phyloP scores from a whole-genome alignment of 768 basidiomycete genomes.

The Calvatia gigantea region DNA sequence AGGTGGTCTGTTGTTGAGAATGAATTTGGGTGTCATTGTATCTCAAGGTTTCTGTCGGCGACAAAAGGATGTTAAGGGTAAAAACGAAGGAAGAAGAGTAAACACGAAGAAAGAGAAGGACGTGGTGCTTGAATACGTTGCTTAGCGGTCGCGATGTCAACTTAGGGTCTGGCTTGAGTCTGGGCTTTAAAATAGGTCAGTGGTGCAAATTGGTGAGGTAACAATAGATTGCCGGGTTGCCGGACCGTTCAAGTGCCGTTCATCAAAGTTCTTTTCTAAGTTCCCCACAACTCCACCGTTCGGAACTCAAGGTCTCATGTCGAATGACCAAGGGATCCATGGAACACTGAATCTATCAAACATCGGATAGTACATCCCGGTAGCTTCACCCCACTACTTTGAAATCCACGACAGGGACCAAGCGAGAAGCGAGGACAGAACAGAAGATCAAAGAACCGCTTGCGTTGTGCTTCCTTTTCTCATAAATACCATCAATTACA shows the following conservation, averaged over 20 bases:
- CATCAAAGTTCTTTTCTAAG: neutral
- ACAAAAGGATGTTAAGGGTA: too few species aligned
- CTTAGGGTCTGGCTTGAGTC: neutral
- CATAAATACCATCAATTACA: neutral
- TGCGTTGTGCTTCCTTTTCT: neutral
- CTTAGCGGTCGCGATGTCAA: too few species aligned
- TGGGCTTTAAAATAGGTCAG: neutral
- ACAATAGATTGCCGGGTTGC: neutral
- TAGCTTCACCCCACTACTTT: too few species aligned
- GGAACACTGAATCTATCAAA: neutral
- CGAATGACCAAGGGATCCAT: neutral
- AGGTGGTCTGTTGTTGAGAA: neutral
- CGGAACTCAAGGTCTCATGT: too few species aligned
- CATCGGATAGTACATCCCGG: too few species aligned
- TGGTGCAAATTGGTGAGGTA: neutral
- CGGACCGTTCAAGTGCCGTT: neutral
- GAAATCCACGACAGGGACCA: too few species aligned
- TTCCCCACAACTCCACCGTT: neutral
- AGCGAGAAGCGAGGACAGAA: neutral
- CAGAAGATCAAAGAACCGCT: neutral
- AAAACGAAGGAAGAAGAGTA: too few species aligned
- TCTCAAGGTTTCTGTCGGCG: too few species aligned
- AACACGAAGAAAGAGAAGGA: too few species aligned
- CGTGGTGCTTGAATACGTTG: too few species aligned
- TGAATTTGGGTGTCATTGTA: neutral